phyloP scores from a whole-genome alignment of 305 asterid species.

The Fraxinus dipetala region DNA sequence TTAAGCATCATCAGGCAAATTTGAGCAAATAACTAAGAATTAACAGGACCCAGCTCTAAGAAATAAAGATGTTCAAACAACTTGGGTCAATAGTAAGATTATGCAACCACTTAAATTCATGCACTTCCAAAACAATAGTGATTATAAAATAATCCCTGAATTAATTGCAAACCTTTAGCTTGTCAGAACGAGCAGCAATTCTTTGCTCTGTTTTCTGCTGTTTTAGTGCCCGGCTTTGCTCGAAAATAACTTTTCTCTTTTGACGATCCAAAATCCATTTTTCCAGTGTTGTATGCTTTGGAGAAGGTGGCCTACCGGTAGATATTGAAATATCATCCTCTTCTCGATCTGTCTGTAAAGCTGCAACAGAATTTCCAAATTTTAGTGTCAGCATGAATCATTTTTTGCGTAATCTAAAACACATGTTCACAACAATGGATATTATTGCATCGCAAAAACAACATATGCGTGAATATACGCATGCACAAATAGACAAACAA shows the following conservation, averaged over 20 bases:
- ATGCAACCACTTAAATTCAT: slow-evolving; percentile 6
- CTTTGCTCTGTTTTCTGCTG: slow-evolving; percentile 71
- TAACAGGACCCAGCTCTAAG: background rate
- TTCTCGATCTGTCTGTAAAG: slow-evolving; percentile 58
- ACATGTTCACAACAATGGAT: slow-evolving; percentile 11
- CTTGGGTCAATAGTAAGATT: background rate
- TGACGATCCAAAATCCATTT: slow-evolving; percentile 72
- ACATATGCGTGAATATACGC: background rate
- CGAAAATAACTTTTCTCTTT: slow-evolving; percentile 63
- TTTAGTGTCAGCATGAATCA: slow-evolving; percentile 20
- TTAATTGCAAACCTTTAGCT: slow-evolving; percentile 65
- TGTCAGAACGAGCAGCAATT: slow-evolving; percentile 65
- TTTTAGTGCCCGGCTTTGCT: slow-evolving; percentile 68
- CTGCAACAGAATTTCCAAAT: slow-evolving; percentile 28
- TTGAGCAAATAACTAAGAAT: background rate
- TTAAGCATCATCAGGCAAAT: background rate
- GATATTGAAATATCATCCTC: slow-evolving; percentile 54
- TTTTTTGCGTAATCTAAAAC: background rate
- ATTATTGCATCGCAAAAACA: slow-evolving; percentile 14
- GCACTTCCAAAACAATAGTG: slow-evolving; percentile 16
- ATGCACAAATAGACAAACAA: slow-evolving; percentile 2
- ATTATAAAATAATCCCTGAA: slow-evolving; percentile 19
- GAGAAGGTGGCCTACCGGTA: slow-evolving; percentile 59
- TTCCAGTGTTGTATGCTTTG: slow-evolving; percentile 71
- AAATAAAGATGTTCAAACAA: slow-evolving; percentile 6